Percentiles rank a stretch among this genome's conserved stretches.
phyloP scores from a whole-genome alignment of 1,284 basidiomycete genomes.

The Paramarasmius palmivorus region DNA sequence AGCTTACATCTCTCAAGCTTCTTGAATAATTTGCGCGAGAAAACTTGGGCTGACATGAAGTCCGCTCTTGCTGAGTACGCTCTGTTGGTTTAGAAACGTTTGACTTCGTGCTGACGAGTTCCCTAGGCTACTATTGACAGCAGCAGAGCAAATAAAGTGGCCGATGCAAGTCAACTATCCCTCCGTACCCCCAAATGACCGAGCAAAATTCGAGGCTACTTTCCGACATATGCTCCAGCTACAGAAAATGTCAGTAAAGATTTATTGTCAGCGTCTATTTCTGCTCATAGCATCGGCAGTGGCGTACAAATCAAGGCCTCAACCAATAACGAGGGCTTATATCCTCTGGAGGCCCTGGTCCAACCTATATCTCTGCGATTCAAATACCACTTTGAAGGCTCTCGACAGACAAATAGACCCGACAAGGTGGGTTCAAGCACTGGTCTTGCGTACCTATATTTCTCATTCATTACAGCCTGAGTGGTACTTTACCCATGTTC shows the following conservation, averaged over 20 bases:
- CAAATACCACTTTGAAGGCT: slow-evolving; percentile 93
- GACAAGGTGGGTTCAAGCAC: slow-evolving; percentile 75
- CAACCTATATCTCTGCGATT: slow-evolving; percentile 87
- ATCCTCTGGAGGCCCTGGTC: slow-evolving; percentile 84
- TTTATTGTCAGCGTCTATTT: slow-evolving; percentile 14
- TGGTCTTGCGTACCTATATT: neutral
- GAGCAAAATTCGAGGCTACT: slow-evolving; percentile 68
- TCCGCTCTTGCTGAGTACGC: slow-evolving; percentile 58
- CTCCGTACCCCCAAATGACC: slow-evolving; percentile 45
- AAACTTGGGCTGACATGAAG: slow-evolving; percentile 79
- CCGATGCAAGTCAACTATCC: slow-evolving; percentile 73
- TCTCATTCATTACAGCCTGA: slow-evolving; percentile 68
- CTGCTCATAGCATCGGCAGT: slow-evolving; percentile 31
- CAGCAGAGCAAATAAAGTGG: slow-evolving; percentile 80
- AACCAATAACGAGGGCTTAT: slow-evolving; percentile 55
- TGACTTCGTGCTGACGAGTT: slow-evolving; percentile 14
- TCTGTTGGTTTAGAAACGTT: neutral
- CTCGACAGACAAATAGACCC: slow-evolving; percentile 84
- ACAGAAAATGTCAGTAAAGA: slow-evolving; percentile 79
- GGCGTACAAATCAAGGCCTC: slow-evolving; percentile 44
- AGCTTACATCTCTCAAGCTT: slow-evolving; percentile 58
- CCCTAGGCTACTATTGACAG: slow-evolving; percentile 57
- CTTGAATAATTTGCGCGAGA: slow-evolving; percentile 57
- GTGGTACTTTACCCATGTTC: slow-evolving; percentile 93
- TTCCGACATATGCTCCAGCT: slow-evolving; percentile 77